phyloP scores from a whole-genome alignment of 768 basidiomycete genomes.

The Guyanaporus albipodus region DNA sequence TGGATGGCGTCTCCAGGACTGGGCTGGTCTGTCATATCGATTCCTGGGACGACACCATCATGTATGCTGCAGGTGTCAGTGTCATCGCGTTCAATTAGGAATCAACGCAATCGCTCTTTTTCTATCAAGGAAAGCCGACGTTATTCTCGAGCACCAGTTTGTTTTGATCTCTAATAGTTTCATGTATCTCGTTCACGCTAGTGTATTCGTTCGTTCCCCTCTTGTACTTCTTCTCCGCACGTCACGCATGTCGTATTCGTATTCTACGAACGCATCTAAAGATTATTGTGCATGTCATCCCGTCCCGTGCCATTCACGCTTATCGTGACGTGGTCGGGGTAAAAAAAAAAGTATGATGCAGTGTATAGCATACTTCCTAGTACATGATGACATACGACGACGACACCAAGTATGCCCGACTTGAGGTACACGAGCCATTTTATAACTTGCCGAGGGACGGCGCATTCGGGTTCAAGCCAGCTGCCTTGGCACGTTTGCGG shows the following conservation, averaged over 20 bases:
- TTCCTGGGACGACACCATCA: conserved; percentile 10
- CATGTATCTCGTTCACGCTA: too few relatives aligned
- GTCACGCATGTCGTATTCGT: too few relatives aligned
- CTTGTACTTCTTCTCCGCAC: too few relatives aligned
- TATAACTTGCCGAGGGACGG: conserved; percentile 64
- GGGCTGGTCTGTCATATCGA: conserved; percentile 10
- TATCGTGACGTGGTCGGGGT: conserved; percentile 5
- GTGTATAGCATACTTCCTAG: conserved; percentile 19
- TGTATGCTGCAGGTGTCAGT: conserved; percentile 3
- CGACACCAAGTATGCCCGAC: neutral
- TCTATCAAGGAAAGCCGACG: too few relatives aligned
- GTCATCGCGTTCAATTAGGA: conserved; percentile 4
- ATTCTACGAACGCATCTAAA: too few relatives aligned
- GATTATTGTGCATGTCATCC: neutral
- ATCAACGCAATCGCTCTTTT: too few relatives aligned
- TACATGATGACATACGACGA: conserved; percentile 17
- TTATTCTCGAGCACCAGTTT: too few relatives aligned
- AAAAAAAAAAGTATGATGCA: conserved; percentile 1
- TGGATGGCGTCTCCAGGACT: conserved; percentile 2
- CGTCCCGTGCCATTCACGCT: neutral
- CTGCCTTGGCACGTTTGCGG: conserved; percentile 89
- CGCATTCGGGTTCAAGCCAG: conserved; percentile 61
- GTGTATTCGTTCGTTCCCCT: too few relatives aligned
- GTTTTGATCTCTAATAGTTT: too few relatives aligned
- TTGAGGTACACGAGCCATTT: conserved; percentile 8